A percentile compares a stretch with the other conserved stretches of the same genome.
These are phyloP conservation scores for Tolypocladium endophyticum DNA, from an alignment of 2,329 filamentous ascomycete species.

Conservation along the genomic window DNA sequence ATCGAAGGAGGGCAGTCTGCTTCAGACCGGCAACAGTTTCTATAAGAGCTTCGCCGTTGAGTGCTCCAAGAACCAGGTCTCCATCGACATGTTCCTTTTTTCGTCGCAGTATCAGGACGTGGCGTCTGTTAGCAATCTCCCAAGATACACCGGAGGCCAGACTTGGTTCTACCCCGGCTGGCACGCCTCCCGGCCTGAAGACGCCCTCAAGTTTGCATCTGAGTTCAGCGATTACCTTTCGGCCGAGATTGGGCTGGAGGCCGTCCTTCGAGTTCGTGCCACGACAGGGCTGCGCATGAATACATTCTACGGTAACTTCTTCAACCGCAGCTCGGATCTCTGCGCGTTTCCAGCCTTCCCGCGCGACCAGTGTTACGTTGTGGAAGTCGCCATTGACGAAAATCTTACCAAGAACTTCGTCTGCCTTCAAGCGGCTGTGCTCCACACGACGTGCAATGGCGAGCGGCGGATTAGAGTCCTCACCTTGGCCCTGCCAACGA, in stretches of 20 bases:
- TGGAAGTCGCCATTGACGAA: constrained; percentile 97
- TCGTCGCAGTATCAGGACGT: constrained; percentile 96
- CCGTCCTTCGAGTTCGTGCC: constrained; percentile 87
- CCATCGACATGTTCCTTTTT: constrained; percentile 96
- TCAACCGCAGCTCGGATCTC: constrained; percentile 94
- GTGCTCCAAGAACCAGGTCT: constrained; percentile 97
- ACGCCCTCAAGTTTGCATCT: constrained; percentile 94
- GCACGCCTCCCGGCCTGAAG: constrained; percentile 87
- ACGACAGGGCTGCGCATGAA: constrained; percentile 93
- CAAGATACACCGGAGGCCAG: constrained; percentile 91
- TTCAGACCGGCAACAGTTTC: constrained; percentile 91
- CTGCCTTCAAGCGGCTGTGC: constrained; percentile 85
- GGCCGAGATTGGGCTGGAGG: constrained; percentile 89
- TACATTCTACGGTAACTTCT: constrained; percentile 99
- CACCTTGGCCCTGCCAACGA: constrained; percentile 87
- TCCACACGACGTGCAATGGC: constrained; percentile 96
- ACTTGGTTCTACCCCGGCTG: constrained; percentile 98
- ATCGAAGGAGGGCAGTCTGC: constrained; percentile 74
- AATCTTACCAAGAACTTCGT: constrained; percentile 83
- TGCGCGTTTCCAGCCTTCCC: constrained; percentile 98
- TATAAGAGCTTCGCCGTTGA: constrained; percentile 99
- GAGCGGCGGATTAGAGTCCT: constrained; percentile 91
- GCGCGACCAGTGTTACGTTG: constrained; percentile 92
- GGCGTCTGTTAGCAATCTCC: constrained; percentile 88
- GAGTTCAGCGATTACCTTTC: constrained; percentile 98